These are phyloP conservation scores for Bryum argenteum DNA, from an alignment of 225 moss, liverwort and hornwort species.

Conservation along the genomic window DNA sequence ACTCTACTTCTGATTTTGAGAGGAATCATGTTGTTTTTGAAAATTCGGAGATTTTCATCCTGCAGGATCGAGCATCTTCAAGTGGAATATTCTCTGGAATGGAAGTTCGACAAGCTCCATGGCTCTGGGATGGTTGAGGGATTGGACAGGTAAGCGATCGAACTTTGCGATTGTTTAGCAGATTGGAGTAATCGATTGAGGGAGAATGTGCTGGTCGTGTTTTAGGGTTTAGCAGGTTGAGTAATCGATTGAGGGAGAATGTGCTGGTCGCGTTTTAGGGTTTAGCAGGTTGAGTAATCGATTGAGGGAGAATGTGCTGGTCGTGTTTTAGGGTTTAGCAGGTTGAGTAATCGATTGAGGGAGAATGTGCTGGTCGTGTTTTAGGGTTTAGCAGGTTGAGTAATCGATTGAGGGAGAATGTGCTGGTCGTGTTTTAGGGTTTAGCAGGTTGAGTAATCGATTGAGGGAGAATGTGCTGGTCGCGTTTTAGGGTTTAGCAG, in stretches of 20 bases:
- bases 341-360: neutral
- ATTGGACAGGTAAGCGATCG: neutral
- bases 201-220: neutral
- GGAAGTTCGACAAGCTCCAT: neutral
- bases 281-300: neutral
- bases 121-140: neutral
- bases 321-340: conserved; percentile 16
- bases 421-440: no score
- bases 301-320: neutral
- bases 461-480: neutral
- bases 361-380: neutral
- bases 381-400: conserved; percentile 9
- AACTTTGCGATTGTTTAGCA: neutral
- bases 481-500: no score
- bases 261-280: conserved; percentile 15
- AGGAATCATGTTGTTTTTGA: neutral
- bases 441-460: neutral
- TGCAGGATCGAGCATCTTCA: conserved; percentile 28
- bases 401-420: neutral
- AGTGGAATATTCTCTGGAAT: conserved; percentile 25
- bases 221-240: conserved; percentile 14
- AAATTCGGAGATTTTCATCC: neutral
- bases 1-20: neutral
- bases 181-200: neutral
- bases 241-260: neutral